Evolutionary conservation across 768 basidiomycete genomes (phyloP), one percentile per base, ranked within the genome.

Genomic region (Coprinopsis sp.): DNA sequence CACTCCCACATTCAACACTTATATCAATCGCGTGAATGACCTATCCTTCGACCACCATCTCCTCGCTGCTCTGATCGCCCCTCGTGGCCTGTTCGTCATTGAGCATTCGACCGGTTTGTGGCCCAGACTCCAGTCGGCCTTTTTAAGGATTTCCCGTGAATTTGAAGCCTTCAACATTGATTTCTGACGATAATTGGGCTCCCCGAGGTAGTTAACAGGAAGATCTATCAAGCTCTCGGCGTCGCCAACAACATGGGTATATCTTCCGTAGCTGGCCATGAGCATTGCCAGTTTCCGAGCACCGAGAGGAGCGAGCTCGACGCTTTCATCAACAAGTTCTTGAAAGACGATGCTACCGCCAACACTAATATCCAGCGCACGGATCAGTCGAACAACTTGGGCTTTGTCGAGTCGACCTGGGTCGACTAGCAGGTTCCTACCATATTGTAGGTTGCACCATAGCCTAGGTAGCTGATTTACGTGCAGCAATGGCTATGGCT

Each of bases 31-130:
- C 30, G 64, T 79, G n/a, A 59, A 61, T 51, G 56, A 51, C 37
- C 71, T 81, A 14, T 76, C 78, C 13, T 72, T 71, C 60, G 79
- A 81, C 64, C 79, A 81, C 61, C 78, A 81, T 58, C 49, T 72
- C 57, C 75, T 81, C 50, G 65, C 73, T 6, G 78, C 65, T 0
- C 54, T 81, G 42, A 65, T 81, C 45, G 78, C 78, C 5, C 79
- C 79, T 11, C 75, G 79, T 33, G 69, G 63, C 4, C 51, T 81
- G 31, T 63, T 78, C 46, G 63, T 72, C 46, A 73, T 73, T 55
- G 78, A 79, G 57, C 78, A 81, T 58, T 73, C 74, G 14, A 69
- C 71, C 42, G 68, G 68, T 38, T 74, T 71, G 40, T 79, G 78
- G 78, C 66, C 79, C 24, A 73, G 78, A 19, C 71, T 74, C n/a